Percentiles rank a stretch among this genome's conserved stretches.
Conservation (phyloP, 345 rosid species). For the Nephelium lappaceum region DNA sequence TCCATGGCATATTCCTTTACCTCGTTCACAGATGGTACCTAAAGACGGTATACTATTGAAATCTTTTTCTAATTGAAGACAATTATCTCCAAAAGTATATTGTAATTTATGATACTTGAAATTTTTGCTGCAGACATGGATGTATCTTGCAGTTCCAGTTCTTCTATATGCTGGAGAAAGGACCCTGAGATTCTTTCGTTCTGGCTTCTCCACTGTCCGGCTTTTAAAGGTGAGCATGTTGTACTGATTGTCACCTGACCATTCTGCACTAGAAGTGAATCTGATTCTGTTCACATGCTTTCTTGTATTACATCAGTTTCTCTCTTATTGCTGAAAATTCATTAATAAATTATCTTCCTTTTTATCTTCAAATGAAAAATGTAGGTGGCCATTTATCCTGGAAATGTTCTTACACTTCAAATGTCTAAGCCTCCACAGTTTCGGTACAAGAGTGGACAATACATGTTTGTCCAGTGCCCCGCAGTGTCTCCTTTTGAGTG, state of each 20-base stretch:
- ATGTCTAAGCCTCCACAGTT: slow-evolving; percentile 96
- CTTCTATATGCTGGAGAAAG: slow-evolving; percentile 84
- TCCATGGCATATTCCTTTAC: slow-evolving; percentile 73
- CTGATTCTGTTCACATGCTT: background rate
- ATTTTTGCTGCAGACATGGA: slow-evolving; percentile 74
- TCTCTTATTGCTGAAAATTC: background rate
- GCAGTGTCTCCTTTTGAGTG: slow-evolving; percentile 99
- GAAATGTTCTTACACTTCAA: slow-evolving; percentile 87
- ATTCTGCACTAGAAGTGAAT: background rate
- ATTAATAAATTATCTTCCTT: background rate
- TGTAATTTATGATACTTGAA: slow-evolving; percentile 2
- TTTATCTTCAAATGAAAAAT: background rate
- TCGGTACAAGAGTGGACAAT: slow-evolving; percentile 94
- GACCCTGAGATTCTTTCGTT: slow-evolving; percentile 83
- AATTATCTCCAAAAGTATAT: background rate
- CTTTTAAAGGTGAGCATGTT: slow-evolving; percentile 60
- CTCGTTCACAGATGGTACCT: slow-evolving; percentile 76
- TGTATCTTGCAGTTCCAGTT: slow-evolving; percentile 89
- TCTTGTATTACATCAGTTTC: background rate
- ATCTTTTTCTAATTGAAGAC: slow-evolving; percentile 6
- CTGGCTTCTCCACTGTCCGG: slow-evolving; percentile 74
- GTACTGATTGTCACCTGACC: background rate
- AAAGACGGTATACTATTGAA: slow-evolving; percentile 63
- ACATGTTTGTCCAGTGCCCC: slow-evolving; percentile 98
- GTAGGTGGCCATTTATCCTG: slow-evolving; percentile 97